phyloP scores from a whole-genome alignment of 345 rosid genomes.

The Populus euphratica region DNA sequence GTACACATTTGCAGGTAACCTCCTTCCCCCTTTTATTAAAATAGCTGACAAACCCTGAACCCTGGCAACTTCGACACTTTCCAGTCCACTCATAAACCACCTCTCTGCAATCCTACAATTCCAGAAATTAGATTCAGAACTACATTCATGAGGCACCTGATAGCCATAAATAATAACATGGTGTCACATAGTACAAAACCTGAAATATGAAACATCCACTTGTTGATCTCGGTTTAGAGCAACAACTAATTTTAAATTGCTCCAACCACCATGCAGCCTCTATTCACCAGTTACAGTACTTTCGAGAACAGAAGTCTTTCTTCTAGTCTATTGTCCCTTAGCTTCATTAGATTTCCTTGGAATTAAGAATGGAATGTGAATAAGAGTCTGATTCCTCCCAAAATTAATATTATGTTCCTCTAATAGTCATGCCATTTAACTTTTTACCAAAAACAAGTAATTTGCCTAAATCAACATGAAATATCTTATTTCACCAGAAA shows the following conservation, averaged over 20 bases:
- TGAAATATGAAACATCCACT: background rate
- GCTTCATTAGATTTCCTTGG: background rate
- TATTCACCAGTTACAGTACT: background rate
- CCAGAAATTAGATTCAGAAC: conserved; percentile 15
- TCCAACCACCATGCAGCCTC: background rate
- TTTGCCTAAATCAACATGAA: too few species aligned
- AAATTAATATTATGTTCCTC: too few species aligned
- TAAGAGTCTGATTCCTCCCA: too few species aligned
- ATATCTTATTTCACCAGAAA: too few species aligned
- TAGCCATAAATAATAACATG: background rate
- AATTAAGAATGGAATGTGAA: too few species aligned
- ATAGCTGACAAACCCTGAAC: conserved; percentile 78
- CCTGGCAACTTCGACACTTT: conserved; percentile 87
- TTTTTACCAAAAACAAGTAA: too few species aligned
- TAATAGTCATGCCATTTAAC: too few species aligned
- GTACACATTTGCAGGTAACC: conserved; percentile 78
- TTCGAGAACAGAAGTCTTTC: background rate
- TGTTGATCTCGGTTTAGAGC: background rate
- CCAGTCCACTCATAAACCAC: conserved; percentile 99
- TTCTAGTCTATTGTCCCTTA: background rate
- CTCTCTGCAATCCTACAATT: conserved; percentile 68
- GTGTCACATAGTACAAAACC: background rate
- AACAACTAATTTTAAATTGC: background rate
- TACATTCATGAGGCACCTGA: background rate
- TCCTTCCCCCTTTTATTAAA: conserved; percentile 81